Conservation (phyloP, 2,329 filamentous ascomycete genomes). For the Dothiorella sarmentorum region DNA sequence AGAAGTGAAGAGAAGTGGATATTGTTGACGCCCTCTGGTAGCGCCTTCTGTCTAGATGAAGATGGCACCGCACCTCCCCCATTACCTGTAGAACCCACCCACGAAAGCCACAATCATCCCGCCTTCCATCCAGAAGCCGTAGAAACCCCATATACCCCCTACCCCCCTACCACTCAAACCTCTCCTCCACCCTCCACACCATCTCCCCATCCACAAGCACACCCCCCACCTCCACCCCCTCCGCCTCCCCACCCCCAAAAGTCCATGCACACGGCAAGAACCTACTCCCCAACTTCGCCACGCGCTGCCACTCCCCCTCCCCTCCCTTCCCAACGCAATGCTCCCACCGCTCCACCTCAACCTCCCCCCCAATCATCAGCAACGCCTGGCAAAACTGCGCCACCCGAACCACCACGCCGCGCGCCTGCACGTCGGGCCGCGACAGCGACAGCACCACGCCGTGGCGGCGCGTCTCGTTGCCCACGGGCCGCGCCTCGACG, state of each 20-base stretch:
- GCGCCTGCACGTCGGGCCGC: constrained; percentile 29
- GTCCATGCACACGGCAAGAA: constrained; percentile 41
- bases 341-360: constrained; percentile 56
- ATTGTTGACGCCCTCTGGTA: too few relatives aligned
- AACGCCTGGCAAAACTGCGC: constrained; percentile 58
- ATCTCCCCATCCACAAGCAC: constrained; percentile 32
- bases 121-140: too few relatives aligned
- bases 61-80: too few relatives aligned
- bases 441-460: constrained; percentile 44
- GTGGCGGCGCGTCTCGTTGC: constrained; percentile 19
- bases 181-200: constrained; percentile 40
- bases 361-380: constrained; percentile 42
- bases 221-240: constrained; percentile 24
- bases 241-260: constrained; percentile 31
- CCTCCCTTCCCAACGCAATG: constrained; percentile 25
- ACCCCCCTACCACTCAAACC: background rate
- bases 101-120: too few relatives aligned
- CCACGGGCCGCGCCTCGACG: constrained; percentile 28
- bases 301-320: constrained; percentile 33
- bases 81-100: too few relatives aligned
- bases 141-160: too few relatives aligned
- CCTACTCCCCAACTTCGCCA: constrained; percentile 36
- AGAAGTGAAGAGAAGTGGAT: too few relatives aligned
- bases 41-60: too few relatives aligned
- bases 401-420: constrained; percentile 54